Evolutionary conservation across 495 filamentous ascomycete species (phyloP).

Genomic region (Venustampulla echinocandica): DNA sequence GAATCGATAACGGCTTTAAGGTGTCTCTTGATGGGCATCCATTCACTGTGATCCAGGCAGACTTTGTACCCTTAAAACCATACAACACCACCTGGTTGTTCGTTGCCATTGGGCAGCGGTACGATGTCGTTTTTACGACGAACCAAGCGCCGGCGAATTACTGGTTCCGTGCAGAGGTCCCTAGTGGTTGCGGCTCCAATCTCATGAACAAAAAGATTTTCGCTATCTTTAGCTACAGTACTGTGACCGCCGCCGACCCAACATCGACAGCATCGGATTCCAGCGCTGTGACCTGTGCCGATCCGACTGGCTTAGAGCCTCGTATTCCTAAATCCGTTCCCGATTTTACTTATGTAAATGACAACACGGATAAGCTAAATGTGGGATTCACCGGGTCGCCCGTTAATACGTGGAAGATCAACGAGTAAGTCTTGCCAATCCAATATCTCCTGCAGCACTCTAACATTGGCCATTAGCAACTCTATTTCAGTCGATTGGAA

Average conservation of each 20-base stretch:
- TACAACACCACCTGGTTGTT: slow-evolving; percentile 34
- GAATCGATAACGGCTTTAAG: slow-evolving; percentile 37
- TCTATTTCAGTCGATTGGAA: slow-evolving; percentile 32
- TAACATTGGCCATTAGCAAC: background rate
- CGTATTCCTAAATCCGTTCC: background rate
- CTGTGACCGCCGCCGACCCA: background rate
- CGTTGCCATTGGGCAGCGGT: slow-evolving; percentile 59
- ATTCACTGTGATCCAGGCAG: slow-evolving; percentile 37
- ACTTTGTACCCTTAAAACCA: slow-evolving; percentile 42
- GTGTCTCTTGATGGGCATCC: slow-evolving; percentile 41
- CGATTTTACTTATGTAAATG: background rate
- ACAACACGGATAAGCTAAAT: slow-evolving; percentile 42
- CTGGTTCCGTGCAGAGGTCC: slow-evolving; percentile 34
- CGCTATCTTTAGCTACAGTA: slow-evolving; percentile 27
- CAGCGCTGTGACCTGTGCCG: slow-evolving; percentile 9
- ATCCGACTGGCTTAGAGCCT: slow-evolving; percentile 26
- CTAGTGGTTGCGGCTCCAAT: slow-evolving; percentile 14
- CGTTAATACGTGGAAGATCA: slow-evolving; percentile 13
- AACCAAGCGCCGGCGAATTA: slow-evolving; percentile 42
- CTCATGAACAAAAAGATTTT: slow-evolving; percentile 24
- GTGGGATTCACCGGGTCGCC: slow-evolving; percentile 16
- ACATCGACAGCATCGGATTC: background rate
- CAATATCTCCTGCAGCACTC: background rate
- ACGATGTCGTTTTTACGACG: slow-evolving; percentile 57
- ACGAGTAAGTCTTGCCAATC: slow-evolving; percentile 13